Percentiles rank a stretch among this genome's conserved stretches.
Evolutionary conservation across 2,329 filamentous ascomycete genomes (phyloP).

Genomic region (Aphanocladium album): DNA sequence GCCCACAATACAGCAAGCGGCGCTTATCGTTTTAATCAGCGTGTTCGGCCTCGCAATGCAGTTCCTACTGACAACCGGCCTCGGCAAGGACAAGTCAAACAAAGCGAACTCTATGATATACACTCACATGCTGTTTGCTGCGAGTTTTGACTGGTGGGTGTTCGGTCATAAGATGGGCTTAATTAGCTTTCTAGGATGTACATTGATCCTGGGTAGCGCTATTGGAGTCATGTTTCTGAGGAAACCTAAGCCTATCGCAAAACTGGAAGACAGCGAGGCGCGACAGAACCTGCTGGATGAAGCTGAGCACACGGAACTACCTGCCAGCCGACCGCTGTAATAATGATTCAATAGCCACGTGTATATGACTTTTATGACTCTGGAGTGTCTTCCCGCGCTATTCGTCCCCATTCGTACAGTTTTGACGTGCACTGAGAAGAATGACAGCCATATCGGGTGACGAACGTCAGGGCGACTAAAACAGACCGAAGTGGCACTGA

Average conservation of each 20-base stretch:
- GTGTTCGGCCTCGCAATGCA: slow-evolving; percentile 78
- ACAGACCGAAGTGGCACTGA: no score
- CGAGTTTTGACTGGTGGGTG: slow-evolving; percentile 46
- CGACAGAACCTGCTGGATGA: slow-evolving; percentile 25
- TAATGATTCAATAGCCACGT: no score
- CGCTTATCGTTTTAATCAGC: slow-evolving; percentile 62
- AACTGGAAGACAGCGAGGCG: slow-evolving; percentile 30
- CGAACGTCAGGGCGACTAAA: no score
- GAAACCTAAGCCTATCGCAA: slow-evolving; percentile 25
- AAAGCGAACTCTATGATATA: slow-evolving; percentile 54
- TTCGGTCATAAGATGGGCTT: slow-evolving; percentile 48
- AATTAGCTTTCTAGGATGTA: slow-evolving; percentile 46
- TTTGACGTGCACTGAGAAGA: no score
- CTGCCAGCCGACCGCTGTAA: no score
- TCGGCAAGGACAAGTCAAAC: slow-evolving; percentile 65
- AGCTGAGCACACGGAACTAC: neutral
- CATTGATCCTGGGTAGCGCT: slow-evolving; percentile 49
- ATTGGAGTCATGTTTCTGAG: slow-evolving; percentile 46
- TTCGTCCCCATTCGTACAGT: no score
- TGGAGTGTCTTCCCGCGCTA: no score
- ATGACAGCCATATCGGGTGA: no score
- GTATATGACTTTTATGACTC: no score
- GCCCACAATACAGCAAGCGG: slow-evolving; percentile 51
- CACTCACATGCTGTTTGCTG: slow-evolving; percentile 53
- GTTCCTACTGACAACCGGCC: slow-evolving; percentile 73